Evolutionary conservation across 805 yeast species (phyloP), one percentile per base, ranked within the genome.

Genomic region (Kodamaea lidongshanica): DNA sequence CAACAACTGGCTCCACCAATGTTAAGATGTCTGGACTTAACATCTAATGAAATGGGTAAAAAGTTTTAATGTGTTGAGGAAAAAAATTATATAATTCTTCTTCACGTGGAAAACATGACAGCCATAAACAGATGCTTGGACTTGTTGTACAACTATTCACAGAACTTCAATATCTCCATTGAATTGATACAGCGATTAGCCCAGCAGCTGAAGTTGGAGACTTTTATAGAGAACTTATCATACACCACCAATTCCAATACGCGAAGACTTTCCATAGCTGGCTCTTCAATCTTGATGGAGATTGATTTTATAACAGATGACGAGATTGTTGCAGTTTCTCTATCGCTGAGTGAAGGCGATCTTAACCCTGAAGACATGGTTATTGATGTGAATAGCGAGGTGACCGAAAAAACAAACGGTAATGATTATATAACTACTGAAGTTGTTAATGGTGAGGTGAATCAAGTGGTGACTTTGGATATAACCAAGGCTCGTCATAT

Each of bases 261-360:
- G 17, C 55, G 54, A 24, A 44, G 68, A 30, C 46, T 64, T 28
- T 53, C 67, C 9, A 64, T 64, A 20, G 70, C 69, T 1, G 69
- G 69, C 7, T 50, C 64, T 2, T 46, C 54, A 12, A 56, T 62
- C 6, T 49, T 64, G 18, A 46, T 64, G 12, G 70, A 64, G 33
- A 50, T 64, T 16, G 70, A 64, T 32, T 60, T 58, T 30, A 28
- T 42, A 2, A 53, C 43, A 19, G 54, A 50, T 29, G 38, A 23
- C 6, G 38, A 28, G 4, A 52, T 60, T 6, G 36, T 52, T 7
- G 37, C 54, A 15, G 56, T 62, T 9, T 45, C 58, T 5, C 45
- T 63, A 23, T 62, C 69, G 0, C 56, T 57, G 51, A 67, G 40
- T 6, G 28, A 27, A 24, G 19, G 15, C 8, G 32, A 25, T 13